Conservation (phyloP, 164 flowering plant species). For the Liriodendron chinense region DNA sequence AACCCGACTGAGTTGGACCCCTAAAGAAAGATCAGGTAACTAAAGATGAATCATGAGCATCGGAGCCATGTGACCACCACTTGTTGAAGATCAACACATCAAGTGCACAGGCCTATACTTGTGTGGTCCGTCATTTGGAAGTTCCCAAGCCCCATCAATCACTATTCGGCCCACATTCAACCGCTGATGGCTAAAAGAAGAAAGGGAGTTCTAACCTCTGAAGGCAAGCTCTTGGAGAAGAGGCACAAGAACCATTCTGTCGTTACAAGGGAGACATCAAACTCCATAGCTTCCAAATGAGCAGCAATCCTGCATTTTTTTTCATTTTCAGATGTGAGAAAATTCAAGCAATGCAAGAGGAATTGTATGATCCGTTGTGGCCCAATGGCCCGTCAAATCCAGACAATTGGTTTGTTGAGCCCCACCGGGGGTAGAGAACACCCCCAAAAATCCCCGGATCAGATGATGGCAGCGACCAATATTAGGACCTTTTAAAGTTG, state of each 20-base stretch:
- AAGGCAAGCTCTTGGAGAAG: slow-evolving; percentile 95
- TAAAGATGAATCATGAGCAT: too few species aligned
- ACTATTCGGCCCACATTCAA: not conserved
- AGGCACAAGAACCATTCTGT: slow-evolving; percentile 98
- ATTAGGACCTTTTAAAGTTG: not conserved
- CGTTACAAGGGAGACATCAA: slow-evolving; percentile 95
- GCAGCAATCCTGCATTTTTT: slow-evolving; percentile 60
- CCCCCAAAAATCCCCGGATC: not conserved
- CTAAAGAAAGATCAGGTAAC: too few species aligned
- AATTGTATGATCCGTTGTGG: not conserved
- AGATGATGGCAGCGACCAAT: not conserved
- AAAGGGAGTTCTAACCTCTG: slow-evolving; percentile 57
- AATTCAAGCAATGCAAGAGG: not conserved
- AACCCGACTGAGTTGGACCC: too few species aligned
- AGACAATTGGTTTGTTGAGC: not conserved
- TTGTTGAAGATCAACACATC: too few species aligned
- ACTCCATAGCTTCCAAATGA: slow-evolving; percentile 82
- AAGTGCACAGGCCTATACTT: too few species aligned
- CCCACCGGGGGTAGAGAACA: not conserved
- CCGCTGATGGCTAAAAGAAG: not conserved
- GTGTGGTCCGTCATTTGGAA: not conserved
- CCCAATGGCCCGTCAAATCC: not conserved
- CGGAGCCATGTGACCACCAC: too few species aligned
- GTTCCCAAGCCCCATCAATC: not conserved
- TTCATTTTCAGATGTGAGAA: not conserved